Conservation (phyloP, 345 rosid genomes). For the Raphanus raphanistrum region DNA sequence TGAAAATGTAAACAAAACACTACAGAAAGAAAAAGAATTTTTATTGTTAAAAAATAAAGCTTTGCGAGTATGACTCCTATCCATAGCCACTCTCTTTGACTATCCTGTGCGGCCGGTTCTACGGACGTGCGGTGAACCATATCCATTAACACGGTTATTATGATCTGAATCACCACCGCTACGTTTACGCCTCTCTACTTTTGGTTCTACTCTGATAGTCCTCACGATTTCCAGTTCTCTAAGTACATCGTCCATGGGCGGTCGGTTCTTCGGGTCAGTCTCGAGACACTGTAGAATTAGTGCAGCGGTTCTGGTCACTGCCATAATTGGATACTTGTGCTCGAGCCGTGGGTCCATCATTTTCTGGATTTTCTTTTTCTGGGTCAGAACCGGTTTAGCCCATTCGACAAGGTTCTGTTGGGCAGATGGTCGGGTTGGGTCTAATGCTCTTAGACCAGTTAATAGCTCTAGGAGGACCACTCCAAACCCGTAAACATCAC, state of each 20-base stretch:
- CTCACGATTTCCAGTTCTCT: conserved; percentile 42
- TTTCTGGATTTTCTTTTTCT: conserved; percentile 57
- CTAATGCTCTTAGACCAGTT: conserved; percentile 66
- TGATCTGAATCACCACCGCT: neutral
- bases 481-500: conserved; percentile 89
- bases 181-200: conserved; percentile 35
- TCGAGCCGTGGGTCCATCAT: conserved; percentile 73
- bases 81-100: too few species aligned
- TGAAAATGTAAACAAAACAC: too few species aligned
- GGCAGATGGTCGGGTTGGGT: conserved; percentile 49
- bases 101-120: conserved; percentile 33
- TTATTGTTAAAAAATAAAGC: neutral
- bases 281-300: conserved; percentile 57
- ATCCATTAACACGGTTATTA: conserved; percentile 23
- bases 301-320: conserved; percentile 47
- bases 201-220: conserved; percentile 39
- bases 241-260: conserved; percentile 68
- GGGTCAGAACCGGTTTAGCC: conserved; percentile 49
- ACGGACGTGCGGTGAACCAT: conserved; percentile 20
- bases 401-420: conserved; percentile 61
- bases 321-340: conserved; percentile 50
- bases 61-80: neutral
- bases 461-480: conserved; percentile 73
- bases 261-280: conserved; percentile 63
- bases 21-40: neutral